phyloP scores from a whole-genome alignment of 192 early-diverging fungal genomes.

The Backusella circina region DNA sequence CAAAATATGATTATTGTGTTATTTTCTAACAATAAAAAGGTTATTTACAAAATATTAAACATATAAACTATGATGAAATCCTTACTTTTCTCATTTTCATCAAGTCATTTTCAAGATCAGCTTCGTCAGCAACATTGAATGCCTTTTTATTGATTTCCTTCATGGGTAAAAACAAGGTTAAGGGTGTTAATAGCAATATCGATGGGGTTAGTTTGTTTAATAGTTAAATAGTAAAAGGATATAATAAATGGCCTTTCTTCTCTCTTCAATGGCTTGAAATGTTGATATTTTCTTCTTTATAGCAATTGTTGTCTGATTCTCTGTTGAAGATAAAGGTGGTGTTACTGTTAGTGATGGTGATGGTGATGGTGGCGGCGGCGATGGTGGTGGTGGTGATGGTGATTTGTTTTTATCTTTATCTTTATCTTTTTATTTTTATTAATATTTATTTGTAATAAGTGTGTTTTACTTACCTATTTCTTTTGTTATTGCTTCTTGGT shows the following conservation, averaged over 20 bases:
- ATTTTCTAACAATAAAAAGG: not conserved
- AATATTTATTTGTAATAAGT: not conserved
- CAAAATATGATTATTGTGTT: not conserved
- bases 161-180: constrained; percentile 3
- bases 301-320: not conserved
- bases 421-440: not conserved
- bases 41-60: not conserved
- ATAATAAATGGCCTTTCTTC: not conserved
- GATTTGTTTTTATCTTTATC: not conserved
- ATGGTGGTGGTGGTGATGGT: not conserved
- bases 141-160: not conserved
- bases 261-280: not conserved
- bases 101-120: not conserved
- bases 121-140: not conserved
- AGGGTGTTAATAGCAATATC: not conserved
- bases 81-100: constrained; percentile 3
- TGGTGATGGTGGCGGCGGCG: not conserved
- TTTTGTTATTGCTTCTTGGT: not conserved
- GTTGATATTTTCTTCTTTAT: not conserved
- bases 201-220: not conserved
- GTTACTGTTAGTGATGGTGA: not conserved
- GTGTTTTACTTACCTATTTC: not conserved
- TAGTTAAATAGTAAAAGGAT: not conserved
- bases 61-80: not conserved
- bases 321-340: not conserved